These are phyloP conservation scores for Fusarium tanahbumbuense DNA, from an alignment of 2,329 filamentous ascomycete genomes.

Conservation along the genomic window DNA sequence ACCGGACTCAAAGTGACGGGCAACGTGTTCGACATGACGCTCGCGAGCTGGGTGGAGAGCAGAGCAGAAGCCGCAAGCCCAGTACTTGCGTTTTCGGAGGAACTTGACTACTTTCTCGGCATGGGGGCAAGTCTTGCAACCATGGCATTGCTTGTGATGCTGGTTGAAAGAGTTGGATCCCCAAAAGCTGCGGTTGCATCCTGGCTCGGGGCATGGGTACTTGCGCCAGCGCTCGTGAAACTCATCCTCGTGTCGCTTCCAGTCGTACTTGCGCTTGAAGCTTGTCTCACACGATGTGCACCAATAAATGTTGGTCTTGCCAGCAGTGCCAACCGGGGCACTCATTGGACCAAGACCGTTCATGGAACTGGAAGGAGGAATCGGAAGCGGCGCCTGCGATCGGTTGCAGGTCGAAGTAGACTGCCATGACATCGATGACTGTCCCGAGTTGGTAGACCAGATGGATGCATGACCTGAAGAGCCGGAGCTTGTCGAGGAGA, in stretches of 20 bases:
- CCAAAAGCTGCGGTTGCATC: constrained; percentile 75
- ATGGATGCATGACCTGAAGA: constrained; percentile 62
- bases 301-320: constrained; percentile 64
- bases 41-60: constrained; percentile 72
- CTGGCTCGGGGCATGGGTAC: constrained; percentile 72
- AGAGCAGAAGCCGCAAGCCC: constrained; percentile 76
- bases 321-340: constrained; percentile 44
- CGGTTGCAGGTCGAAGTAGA: constrained; percentile 49
- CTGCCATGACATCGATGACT: constrained; percentile 57
- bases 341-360: constrained; percentile 49
- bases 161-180: constrained; percentile 76
- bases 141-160: constrained; percentile 73
- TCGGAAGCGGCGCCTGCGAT: constrained; percentile 53
- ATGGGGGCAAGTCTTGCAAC: constrained; percentile 73
- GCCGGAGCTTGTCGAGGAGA: constrained; percentile 62
- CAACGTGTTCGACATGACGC: constrained; percentile 75
- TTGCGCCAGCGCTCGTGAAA: constrained; percentile 76
- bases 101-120: constrained; percentile 73
- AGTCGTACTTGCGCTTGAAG: constrained; percentile 75
- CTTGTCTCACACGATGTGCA: constrained; percentile 71
- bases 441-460: constrained; percentile 57
- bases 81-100: constrained; percentile 72
- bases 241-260: constrained; percentile 76
- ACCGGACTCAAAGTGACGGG: constrained; percentile 72
- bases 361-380: constrained; percentile 50